Evolutionary conservation across 179 eudicot species (phyloP), one percentile per base, ranked within the genome.

Genomic region (Sideroxylon spinosum): DNA sequence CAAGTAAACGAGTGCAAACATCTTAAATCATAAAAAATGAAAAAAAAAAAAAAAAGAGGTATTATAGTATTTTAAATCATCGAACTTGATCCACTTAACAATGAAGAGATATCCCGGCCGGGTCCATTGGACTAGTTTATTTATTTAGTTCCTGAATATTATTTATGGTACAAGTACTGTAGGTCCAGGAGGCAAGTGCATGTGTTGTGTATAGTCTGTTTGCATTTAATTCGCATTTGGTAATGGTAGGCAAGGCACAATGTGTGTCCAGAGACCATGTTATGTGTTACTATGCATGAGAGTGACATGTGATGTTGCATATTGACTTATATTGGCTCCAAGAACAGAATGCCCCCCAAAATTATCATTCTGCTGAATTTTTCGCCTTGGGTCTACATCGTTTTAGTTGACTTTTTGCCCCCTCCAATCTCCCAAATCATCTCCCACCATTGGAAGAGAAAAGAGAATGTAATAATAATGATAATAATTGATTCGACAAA

Each of bases 161-260:
- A 37, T 37, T 37, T 37, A 37, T 37, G 44, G 44, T 37, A 37
- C 44, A 37, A 37, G 44, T 37, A 37, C 44, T 37, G 44, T 49
- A 73, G 81, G 82, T 60, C 65, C 52, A 61, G 50, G 29, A 66
- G 79, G 79, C 74, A 82, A 77, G 66, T 73, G 62, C 81, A 85
- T 82, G 87, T 85, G 76, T 74, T 72, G n/a, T 49, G 48, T 44
- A 49, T 0, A 28, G 32, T 37, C 44, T 73, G 16, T 57, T 44
- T 22, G 60, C 55, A 68, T 74, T 78, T 62, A 72, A 60, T 77
- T 49, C 29, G 74, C 65, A 63, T 64, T 81, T 71, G 11, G 16
- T 9, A 37, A 37, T 3, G 44, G 3, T 62, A 76, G 65, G 82
- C 87, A 82, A 73, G 65, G 71, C 85, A 85, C 79, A 79, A 81